Percentiles rank a stretch among this genome's conserved stretches.
Conservation (phyloP, 768 basidiomycete genomes). For the Melanogaster broomeanus region DNA sequence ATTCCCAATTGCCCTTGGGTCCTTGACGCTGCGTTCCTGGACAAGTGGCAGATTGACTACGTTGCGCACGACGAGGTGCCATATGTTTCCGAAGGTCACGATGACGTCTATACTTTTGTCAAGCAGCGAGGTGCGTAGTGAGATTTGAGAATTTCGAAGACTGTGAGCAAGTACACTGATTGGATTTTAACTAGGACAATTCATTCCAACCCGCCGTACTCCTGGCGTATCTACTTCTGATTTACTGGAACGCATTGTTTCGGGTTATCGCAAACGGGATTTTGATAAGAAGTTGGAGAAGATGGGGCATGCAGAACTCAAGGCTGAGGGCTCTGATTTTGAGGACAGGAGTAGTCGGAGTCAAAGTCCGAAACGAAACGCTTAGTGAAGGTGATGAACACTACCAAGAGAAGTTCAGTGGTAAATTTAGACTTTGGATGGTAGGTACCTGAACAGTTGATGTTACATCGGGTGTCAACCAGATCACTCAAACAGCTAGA, state of each 20-base stretch:
- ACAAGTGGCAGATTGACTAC: constrained; percentile 90
- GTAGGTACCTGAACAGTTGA: neutral
- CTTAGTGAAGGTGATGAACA: neutral
- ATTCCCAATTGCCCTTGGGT: constrained; percentile 92
- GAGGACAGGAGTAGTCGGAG: constrained; percentile 12
- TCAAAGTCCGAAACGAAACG: neutral
- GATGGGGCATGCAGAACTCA: constrained; percentile 79
- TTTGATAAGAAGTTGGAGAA: constrained; percentile 89
- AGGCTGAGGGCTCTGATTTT: constrained; percentile 50
- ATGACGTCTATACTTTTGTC: constrained; percentile 83
- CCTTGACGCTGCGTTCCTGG: constrained; percentile 77
- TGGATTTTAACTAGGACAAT: constrained; percentile 62
- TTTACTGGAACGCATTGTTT: constrained; percentile 88
- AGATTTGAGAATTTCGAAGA: neutral
- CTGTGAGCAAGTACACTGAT: constrained; percentile 1
- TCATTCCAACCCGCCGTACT: constrained; percentile 93
- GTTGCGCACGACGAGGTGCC: constrained; percentile 96
- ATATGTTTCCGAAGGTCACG: constrained; percentile 74
- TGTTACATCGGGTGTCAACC: neutral
- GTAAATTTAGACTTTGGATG: neutral
- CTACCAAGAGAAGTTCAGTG: neutral
- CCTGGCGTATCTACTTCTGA: constrained; percentile 94
- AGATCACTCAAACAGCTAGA: neutral
- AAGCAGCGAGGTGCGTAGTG: constrained; percentile 73
- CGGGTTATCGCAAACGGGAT: constrained; percentile 78